Evolutionary conservation across 2,329 filamentous ascomycete species (phyloP), one percentile per base, ranked within the genome.

Genomic region (Colletotrichum lindemuthianum): DNA sequence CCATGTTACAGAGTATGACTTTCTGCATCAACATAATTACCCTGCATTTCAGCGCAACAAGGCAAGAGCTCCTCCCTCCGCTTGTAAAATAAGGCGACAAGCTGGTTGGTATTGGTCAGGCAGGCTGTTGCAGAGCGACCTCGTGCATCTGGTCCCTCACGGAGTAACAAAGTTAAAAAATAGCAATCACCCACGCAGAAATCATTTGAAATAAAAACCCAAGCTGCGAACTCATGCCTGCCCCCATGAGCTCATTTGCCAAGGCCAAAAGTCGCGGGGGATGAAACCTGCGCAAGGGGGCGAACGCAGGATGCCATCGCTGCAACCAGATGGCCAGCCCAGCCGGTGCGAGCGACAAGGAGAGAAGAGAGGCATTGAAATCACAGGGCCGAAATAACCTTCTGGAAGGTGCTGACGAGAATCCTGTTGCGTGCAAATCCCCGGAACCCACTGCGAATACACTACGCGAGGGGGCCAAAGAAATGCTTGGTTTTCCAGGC

Each of bases 311-410:
- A 57, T 60, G 10, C 6, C 61, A 60, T 65, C 15, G 24, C 13
- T 6, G 15, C 58, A n/a, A 45, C 54, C 33, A 13, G 37, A 50
- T 16, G 40, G 24, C 8, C 52, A 54, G 40, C 24, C 8, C 52
- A 54, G 40, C 24, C 24, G 24, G 24, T 4, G 24, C 24, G 24
- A 24, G 24, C 24, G 24, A 24, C 24, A 15, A 45, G 15, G 13
- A 45, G 15, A 45, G 10, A 45, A 45, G 9, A 45, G 6, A 24
- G 16, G 16, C 10, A 13, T 9, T 51, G 33, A 16, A 43, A 56
- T 56, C 51, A 39, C 51, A 61, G 51, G 58, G 61, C 61, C 40
- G 61, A 65, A 48, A 51, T 65, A 65, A 61, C 61, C 58, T 65
- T 65, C 45, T 65, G 47, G 51, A 57, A 39, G 59, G 41, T 48